Evolutionary conservation across 176 grass and related monocot genomes (phyloP), one percentile per base, ranked within the genome.

Genomic region (Raddia guianensis): DNA sequence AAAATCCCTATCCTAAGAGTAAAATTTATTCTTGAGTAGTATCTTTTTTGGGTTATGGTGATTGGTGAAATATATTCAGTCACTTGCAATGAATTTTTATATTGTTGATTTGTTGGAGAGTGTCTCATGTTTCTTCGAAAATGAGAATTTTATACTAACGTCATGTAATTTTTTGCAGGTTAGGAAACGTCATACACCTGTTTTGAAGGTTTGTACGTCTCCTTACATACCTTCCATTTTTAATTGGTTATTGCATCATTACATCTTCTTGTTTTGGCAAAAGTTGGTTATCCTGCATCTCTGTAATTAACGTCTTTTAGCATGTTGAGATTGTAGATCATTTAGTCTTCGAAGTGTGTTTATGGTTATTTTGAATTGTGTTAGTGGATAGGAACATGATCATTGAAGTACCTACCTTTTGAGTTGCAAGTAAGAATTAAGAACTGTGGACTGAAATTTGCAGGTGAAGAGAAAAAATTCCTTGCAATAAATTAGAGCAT

Each of bases 151-250:
- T 64, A 70, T 76, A 76, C 69, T 92, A 74, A 72, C 51, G 18
- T 75, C 49, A 49, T 71, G 32, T 70, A 15, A 52, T 48, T 83
- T 73, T 66, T 15, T 95, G 55, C 88, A 98, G 96, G 92, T 95
- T 60, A 75, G 75, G 58, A 91, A 90, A 73, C 90, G 73, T 9
- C 92, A 93, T 52, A 93, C 96, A 12, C 96, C 96, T 86, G 79
- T 99, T 93, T 69, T 99, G 79, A 99, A 95, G 96, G 96, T 99
- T 7, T 61, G 72, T 86, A 70, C 56, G 4, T 70, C 46, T 84
- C 70, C 74, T 47, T 68, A n/a, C 15, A 54, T 68, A 64, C 68
- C 16, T 66, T 73, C 12, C 27, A 27, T 56, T 86, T 63, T 76
- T 42, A 40, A 49, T 70, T 76, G 33, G 42, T 70, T 58, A 65